phyloP scores from a whole-genome alignment of 768 basidiomycete genomes.

The Leucogyrophana mollusca region DNA sequence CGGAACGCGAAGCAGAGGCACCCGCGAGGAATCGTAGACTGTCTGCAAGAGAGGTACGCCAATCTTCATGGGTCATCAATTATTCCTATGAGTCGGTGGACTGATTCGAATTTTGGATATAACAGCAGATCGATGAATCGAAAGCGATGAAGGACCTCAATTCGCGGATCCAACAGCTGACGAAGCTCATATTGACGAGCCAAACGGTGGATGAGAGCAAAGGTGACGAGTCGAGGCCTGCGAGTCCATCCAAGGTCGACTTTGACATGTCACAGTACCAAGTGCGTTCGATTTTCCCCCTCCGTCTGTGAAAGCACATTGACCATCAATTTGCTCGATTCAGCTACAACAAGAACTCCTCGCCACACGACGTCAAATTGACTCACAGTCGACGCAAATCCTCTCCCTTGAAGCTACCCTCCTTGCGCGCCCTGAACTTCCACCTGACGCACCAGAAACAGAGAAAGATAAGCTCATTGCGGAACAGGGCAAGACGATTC shows the following conservation, averaged over 20 bases:
- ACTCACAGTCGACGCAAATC: conserved; percentile 81
- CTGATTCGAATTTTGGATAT: not conserved
- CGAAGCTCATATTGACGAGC: conserved; percentile 83
- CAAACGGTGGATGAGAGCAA: conserved; percentile 72
- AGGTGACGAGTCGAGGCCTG: conserved; percentile 71
- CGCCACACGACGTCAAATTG: conserved; percentile 70
- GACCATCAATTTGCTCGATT: not conserved
- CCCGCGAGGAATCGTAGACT: conserved; percentile 39
- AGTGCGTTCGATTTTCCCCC: conserved; percentile 32
- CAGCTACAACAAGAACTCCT: conserved; percentile 89
- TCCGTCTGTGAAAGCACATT: not conserved
- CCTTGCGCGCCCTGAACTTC: conserved; percentile 64
- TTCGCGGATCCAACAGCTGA: conserved; percentile 75
- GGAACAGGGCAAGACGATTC: conserved; percentile 73
- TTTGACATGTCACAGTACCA: conserved; percentile 89
- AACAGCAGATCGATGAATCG: conserved; percentile 81
- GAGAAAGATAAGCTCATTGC: conserved; percentile 76
- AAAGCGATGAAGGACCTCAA: conserved; percentile 85
- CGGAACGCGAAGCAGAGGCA: conserved; percentile 68
- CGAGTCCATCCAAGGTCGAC: conserved; percentile 85
- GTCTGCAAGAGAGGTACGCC: conserved; percentile 45
- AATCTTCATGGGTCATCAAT: not conserved
- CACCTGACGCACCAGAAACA: conserved; percentile 60
- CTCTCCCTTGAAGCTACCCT: conserved; percentile 80
- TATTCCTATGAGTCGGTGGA: not conserved